Conservation (phyloP, 352 stramenopile species). For the Globisporangium irregulare region DNA sequence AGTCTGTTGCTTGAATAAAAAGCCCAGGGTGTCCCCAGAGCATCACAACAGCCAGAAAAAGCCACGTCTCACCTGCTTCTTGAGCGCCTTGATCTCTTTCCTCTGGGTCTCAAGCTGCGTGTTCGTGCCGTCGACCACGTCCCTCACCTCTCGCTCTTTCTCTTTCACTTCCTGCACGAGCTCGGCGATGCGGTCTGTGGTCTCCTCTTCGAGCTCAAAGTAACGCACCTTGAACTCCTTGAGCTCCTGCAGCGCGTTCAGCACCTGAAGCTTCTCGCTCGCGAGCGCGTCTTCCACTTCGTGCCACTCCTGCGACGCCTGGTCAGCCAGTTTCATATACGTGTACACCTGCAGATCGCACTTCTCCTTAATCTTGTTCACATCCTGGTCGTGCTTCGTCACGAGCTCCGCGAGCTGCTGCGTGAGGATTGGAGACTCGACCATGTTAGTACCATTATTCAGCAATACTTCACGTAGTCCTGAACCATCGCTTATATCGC, state of each 20-base stretch:
- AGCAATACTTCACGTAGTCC: background rate
- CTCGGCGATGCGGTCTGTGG: conserved; percentile 59
- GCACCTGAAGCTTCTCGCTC: conserved; percentile 52
- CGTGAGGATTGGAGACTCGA: conserved; percentile 9
- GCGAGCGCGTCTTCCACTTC: conserved; percentile 59
- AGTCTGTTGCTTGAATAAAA: background rate
- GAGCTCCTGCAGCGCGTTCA: conserved; percentile 55
- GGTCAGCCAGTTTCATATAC: conserved; percentile 54
- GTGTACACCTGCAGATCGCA: conserved; percentile 64
- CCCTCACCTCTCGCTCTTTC: conserved; percentile 30
- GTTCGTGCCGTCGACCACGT: conserved; percentile 26
- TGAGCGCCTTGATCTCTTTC: conserved; percentile 32
- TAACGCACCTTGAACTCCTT: conserved; percentile 71
- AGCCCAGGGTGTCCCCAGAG: background rate
- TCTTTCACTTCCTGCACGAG: conserved; percentile 60
- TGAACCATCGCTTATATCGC: background rate
- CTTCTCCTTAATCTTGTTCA: conserved; percentile 39
- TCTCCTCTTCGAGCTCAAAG: conserved; percentile 60
- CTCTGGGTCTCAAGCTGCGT: conserved; percentile 20
- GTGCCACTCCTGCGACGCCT: conserved; percentile 69
- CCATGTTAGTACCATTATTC: background rate
- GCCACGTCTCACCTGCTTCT: conserved; percentile 29
- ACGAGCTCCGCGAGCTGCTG: conserved; percentile 37
- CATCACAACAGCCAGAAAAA: background rate
- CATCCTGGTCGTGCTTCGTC: conserved; percentile 37